A percentile compares a stretch with the other conserved stretches of the same genome.
Conservation (phyloP, 2,329 filamentous ascomycete genomes). For the Aureobasidium sp. region DNA sequence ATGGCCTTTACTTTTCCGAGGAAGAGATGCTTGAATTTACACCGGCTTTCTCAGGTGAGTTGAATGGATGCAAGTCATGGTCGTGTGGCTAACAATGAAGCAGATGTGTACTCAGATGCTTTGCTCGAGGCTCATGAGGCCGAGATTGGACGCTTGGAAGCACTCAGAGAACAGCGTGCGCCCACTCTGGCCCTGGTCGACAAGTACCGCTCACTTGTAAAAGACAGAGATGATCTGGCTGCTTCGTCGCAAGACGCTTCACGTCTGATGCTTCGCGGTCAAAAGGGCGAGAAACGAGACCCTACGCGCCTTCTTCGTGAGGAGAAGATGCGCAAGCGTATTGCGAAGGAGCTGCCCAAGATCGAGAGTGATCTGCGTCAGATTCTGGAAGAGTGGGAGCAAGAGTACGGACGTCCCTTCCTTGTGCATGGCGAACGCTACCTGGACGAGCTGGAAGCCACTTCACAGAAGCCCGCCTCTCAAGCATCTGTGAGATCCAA, state of each 20-base stretch:
- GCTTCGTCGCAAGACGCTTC: slow-evolving; percentile 92
- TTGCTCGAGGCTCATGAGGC: slow-evolving; percentile 90
- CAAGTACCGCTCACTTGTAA: slow-evolving; percentile 70
- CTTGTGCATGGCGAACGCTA: slow-evolving; percentile 88
- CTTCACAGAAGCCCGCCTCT: slow-evolving; percentile 38
- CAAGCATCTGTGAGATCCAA: slow-evolving; percentile 53
- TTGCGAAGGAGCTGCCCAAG: slow-evolving; percentile 92
- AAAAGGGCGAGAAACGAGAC: slow-evolving; percentile 90
- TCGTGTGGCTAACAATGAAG: neutral
- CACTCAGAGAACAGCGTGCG: slow-evolving; percentile 76
- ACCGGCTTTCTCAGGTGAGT: slow-evolving; percentile 69
- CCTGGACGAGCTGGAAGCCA: slow-evolving; percentile 70
- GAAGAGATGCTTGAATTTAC: slow-evolving; percentile 99
- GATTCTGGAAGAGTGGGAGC: slow-evolving; percentile 79
- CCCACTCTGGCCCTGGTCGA: slow-evolving; percentile 79
- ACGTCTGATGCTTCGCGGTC: slow-evolving; percentile 80
- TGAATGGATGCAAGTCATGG: neutral
- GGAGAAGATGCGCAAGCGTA: slow-evolving; percentile 97
- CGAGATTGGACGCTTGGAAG: slow-evolving; percentile 76
- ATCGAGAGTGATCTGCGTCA: slow-evolving; percentile 76
- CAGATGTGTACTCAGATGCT: slow-evolving; percentile 90
- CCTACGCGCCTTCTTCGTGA: slow-evolving; percentile 88
- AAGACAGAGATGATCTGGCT: slow-evolving; percentile 80
- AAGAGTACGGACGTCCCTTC: slow-evolving; percentile 90
- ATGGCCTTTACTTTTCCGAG: slow-evolving; percentile 86